These are phyloP conservation scores for Brassica nigra DNA, from an alignment of 345 rosid genomes.

Conservation along the genomic window DNA sequence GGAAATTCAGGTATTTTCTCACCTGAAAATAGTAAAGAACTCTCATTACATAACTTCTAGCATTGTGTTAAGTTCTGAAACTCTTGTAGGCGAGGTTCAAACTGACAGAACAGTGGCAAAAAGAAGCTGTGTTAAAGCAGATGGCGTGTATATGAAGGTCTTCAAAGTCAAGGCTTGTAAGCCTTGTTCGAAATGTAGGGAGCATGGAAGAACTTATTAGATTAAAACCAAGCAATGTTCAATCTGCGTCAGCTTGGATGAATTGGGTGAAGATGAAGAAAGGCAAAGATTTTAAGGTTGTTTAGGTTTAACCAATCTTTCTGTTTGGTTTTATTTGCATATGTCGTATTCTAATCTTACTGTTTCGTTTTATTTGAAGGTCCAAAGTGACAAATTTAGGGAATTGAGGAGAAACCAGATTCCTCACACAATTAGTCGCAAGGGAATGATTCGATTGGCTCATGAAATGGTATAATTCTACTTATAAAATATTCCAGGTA, in stretches of 20 bases:
- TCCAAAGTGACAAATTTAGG: background rate
- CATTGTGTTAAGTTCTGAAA: background rate
- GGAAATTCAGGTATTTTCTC: background rate
- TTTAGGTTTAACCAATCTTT: background rate
- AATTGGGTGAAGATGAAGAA: background rate
- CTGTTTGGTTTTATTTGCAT: background rate
- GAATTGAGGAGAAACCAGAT: background rate
- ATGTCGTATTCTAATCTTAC: background rate
- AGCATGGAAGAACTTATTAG: background rate
- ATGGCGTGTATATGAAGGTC: background rate
- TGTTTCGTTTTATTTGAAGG: background rate
- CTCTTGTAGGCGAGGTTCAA: background rate
- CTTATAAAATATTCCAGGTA: no score
- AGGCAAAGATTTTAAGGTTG: background rate
- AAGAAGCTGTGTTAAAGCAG: background rate
- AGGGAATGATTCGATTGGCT: background rate
- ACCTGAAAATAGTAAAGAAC: background rate
- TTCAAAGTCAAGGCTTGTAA: background rate
- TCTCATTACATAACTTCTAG: background rate
- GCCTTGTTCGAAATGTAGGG: background rate
- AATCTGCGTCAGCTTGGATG: background rate
- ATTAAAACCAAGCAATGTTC: constrained; percentile 10
- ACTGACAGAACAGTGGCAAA: background rate
- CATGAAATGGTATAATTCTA: background rate
- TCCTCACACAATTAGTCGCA: background rate